phyloP scores from a whole-genome alignment of 2,329 filamentous ascomycete species.

The Alternaria brassicae region DNA sequence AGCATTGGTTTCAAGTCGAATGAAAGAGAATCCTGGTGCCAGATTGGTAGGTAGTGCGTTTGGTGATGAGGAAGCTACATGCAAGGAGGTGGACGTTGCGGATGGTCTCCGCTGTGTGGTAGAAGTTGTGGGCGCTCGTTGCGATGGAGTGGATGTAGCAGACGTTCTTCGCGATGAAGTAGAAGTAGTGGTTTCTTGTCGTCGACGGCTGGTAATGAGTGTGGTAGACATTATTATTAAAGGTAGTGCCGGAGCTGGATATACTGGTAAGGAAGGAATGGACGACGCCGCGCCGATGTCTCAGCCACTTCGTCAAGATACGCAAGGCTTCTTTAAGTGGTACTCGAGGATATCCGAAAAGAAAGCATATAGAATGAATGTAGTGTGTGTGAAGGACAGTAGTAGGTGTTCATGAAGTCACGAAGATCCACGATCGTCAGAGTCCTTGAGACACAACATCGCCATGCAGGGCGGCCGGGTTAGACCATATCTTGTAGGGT shows the following conservation, averaged over 20 bases:
- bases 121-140: constrained; percentile 11
- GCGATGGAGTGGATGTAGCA: background rate
- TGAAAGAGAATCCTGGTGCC: constrained; percentile 10
- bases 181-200: constrained; percentile 10
- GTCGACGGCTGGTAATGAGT: constrained; percentile 13
- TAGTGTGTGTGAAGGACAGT: constrained; percentile 18
- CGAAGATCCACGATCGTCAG: constrained; percentile 23
- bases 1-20: constrained; percentile 23
- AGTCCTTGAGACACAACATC: constrained; percentile 31
- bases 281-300: constrained; percentile 10
- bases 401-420: constrained; percentile 15
- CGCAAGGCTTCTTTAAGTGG: constrained; percentile 11
- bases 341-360: constrained; percentile 2
- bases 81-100: constrained; percentile 3
- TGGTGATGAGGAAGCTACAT: constrained; percentile 5
- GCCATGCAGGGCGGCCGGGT: constrained; percentile 24
- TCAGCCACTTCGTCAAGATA: constrained; percentile 7
- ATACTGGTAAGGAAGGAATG: constrained; percentile 7
- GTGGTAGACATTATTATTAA: constrained; percentile 43
- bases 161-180: constrained; percentile 10
- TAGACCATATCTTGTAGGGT: constrained; percentile 32
- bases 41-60: constrained; percentile 9
- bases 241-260: constrained; percentile 1
- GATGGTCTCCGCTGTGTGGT: background rate
- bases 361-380: constrained; percentile 24